Evolutionary conservation across 2,329 filamentous ascomycete species (phyloP), one percentile per base, ranked within the genome.

Genomic region (Aphanocladium album): DNA sequence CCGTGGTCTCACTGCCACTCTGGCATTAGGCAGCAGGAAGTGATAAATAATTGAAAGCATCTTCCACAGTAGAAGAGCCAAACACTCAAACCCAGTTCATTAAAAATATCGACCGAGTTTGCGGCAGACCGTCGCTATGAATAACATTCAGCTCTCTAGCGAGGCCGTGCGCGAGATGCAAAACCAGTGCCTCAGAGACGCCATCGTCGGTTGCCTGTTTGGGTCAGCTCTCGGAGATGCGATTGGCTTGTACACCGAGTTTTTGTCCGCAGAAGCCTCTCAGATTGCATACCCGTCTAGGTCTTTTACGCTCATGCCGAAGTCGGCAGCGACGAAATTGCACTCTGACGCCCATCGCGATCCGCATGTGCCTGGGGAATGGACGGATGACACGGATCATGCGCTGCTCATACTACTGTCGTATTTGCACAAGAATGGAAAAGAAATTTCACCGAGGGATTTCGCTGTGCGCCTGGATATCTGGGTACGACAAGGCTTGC

Each of bases 341-440:
- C 69, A 74, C 19, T 68, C 72, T n/a, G 80, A 82, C 64, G 64
- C 68, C 5, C 80, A 82, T 64, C 72, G 79, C 53, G 72, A 73
- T 56, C 75, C 76, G 30, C 76, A 79, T 39, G 65, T 68, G 3
- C 66, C 71, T 0, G 74, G 76, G 25, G 74, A 77, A 45, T 83
- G 80, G 80, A 84, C 80, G 0, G 80, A 84, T 62, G 81, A 83
- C 67, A 83, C 81, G 0, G 81, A 83, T 63, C 80, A 83, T 67
- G 76, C 80, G 3, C 71, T 82, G 21, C 68, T 83, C 1, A 76
- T 78, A 58, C 66, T 83, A 2, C 73, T 83, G 2, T 79, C 76
- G 5, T 83, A 74, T 39, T 67, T 81, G 25, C 75, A 80, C 53
- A 72, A 69, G n/a, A 71, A 76, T 39, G 77, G 77, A 12, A 69